These are phyloP conservation scores for Cryptosporidium xiaoi DNA, from an alignment of 169 alveolate species.

Conservation along the genomic window DNA sequence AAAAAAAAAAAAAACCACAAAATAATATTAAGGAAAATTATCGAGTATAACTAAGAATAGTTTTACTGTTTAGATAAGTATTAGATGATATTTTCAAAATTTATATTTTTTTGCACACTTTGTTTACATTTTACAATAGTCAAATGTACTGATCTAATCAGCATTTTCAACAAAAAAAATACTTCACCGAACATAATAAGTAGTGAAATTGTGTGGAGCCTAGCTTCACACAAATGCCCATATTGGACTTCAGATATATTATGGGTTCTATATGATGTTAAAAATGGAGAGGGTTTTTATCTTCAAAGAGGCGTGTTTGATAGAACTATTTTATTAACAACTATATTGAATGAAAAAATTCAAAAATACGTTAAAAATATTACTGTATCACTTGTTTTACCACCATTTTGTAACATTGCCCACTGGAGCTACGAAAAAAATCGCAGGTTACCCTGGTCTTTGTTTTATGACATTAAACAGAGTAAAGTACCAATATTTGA, in stretches of 20 bases:
- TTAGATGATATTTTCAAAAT: neutral
- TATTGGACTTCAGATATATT: conserved; percentile 6
- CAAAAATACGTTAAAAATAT: neutral
- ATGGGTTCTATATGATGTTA: conserved; percentile 63
- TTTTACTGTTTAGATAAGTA: neutral
- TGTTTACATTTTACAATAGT: too few relatives aligned
- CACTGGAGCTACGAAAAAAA: conserved; percentile 46
- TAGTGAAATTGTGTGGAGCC: neutral
- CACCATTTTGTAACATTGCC: conserved; percentile 65
- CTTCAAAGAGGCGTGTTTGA: conserved; percentile 54
- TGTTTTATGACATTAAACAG: conserved; percentile 11
- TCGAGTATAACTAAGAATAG: neutral
- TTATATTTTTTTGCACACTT: too few relatives aligned
- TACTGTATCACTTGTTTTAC: conserved; percentile 10
- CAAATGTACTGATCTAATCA: too few relatives aligned
- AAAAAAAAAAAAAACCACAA: neutral
- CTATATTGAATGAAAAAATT: conserved; percentile 11
- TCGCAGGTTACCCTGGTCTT: conserved; percentile 55
- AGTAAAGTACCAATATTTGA: conserved; percentile 16
- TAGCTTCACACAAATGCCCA: conserved; percentile 32
- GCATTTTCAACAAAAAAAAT: too few relatives aligned
- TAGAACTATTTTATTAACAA: conserved; percentile 33
- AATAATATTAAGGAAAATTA: too few relatives aligned
- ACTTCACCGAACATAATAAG: neutral
- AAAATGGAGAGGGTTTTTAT: conserved; percentile 65